These are phyloP conservation scores for Leccinum griseonigrum DNA, from an alignment of 1,284 basidiomycete genomes.

Conservation along the genomic window DNA sequence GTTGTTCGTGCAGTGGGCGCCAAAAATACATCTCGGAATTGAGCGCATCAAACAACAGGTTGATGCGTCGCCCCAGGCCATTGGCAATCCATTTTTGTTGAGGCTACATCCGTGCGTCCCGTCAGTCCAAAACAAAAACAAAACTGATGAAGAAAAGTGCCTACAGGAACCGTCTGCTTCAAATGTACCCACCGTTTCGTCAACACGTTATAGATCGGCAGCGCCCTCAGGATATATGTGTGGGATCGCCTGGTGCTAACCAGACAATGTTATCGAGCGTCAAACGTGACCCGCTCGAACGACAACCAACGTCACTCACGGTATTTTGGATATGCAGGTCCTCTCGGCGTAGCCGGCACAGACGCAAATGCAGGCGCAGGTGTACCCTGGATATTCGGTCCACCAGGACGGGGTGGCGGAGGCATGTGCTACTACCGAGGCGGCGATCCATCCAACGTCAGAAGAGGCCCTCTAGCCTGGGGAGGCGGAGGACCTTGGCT, in stretches of 20 bases:
- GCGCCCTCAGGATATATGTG: constrained; percentile 78
- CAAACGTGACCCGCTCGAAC: neutral
- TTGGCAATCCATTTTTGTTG: constrained; percentile 84
- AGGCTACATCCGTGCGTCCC: constrained; percentile 41
- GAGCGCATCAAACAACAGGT: constrained; percentile 84
- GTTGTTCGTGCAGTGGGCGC: too few relatives aligned
- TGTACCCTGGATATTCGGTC: constrained; percentile 32
- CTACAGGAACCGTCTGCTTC: constrained; percentile 70
- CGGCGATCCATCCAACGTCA: constrained; percentile 22
- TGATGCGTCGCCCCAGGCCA: constrained; percentile 87
- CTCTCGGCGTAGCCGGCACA: constrained; percentile 24
- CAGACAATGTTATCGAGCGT: neutral
- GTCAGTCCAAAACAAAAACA: neutral
- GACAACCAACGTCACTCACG: constrained; percentile 55
- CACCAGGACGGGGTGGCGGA: constrained; percentile 40
- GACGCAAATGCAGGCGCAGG: constrained; percentile 32
- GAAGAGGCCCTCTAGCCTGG: constrained; percentile 21
- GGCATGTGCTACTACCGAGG: constrained; percentile 21
- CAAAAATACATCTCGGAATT: constrained; percentile 69
- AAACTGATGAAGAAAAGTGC: constrained; percentile 28
- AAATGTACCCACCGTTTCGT: constrained; percentile 59
- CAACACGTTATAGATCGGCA: constrained; percentile 70
- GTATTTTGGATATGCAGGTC: constrained; percentile 74
- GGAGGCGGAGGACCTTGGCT: constrained; percentile 18
- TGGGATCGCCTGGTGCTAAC: constrained; percentile 84